These are phyloP conservation scores for Nicotiana knightiana DNA, from an alignment of 257 asterid species.

Conservation along the genomic window DNA sequence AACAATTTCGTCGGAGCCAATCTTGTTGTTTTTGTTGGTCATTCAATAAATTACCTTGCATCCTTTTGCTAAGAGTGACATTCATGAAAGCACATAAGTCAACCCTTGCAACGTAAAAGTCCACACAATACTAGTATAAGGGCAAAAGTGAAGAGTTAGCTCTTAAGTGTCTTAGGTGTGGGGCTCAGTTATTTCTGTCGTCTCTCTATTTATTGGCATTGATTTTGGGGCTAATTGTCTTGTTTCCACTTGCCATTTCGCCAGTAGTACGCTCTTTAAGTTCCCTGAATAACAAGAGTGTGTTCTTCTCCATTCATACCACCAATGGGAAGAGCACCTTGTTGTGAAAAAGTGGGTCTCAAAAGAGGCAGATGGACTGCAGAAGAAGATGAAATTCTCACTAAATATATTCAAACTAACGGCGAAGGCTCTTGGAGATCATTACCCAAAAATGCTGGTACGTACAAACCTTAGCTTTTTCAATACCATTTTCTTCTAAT, in stretches of 20 bases:
- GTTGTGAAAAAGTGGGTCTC: slow-evolving; percentile 84
- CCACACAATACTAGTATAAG: not conserved
- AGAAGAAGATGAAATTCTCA: slow-evolving; percentile 68
- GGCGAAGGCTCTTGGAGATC: slow-evolving; percentile 96
- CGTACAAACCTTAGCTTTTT: not conserved
- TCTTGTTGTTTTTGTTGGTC: no score
- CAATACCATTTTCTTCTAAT: not conserved
- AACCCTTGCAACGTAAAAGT: not conserved
- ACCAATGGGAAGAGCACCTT: slow-evolving; percentile 77
- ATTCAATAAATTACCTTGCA: no score
- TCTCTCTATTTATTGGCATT: slow-evolving; percentile 3
- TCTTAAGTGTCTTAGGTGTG: not conserved
- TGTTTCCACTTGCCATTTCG: not conserved
- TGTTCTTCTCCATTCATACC: not conserved
- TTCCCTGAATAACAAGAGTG: not conserved
- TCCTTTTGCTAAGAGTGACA: no score
- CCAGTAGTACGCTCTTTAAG: not conserved
- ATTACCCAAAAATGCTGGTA: slow-evolving; percentile 89
- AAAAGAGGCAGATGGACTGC: slow-evolving; percentile 83
- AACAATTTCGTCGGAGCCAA: no score
- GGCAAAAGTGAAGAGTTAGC: not conserved
- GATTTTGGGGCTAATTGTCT: not conserved
- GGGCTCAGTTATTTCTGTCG: not conserved
- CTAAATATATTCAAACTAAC: slow-evolving; percentile 46
- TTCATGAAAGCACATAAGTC: not conserved